These are phyloP conservation scores for Stygiomarasmius scandens DNA, from an alignment of 1,284 basidiomycete species.

Conservation along the genomic window DNA sequence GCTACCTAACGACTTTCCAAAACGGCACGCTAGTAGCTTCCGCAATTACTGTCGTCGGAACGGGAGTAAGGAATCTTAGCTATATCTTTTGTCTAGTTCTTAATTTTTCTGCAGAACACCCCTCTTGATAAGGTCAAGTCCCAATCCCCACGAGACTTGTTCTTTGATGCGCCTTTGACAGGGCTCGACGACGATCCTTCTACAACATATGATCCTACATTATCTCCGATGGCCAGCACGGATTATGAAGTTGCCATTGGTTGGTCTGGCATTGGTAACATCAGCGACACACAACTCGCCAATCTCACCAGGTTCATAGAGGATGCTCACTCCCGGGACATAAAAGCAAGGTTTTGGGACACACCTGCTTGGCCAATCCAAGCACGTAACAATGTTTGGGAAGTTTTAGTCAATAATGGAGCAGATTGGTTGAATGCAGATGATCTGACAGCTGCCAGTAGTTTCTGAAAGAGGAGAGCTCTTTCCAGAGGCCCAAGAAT, in stretches of 20 bases:
- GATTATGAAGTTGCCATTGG: slow-evolving; percentile 50
- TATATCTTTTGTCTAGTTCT: neutral
- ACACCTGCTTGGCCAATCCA: slow-evolving; percentile 52
- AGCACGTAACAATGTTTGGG: slow-evolving; percentile 48
- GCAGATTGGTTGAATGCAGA: slow-evolving; percentile 60
- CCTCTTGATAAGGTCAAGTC: slow-evolving; percentile 50
- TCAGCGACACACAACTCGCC: slow-evolving; percentile 40
- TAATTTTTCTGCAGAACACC: slow-evolving; percentile 36
- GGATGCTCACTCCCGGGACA: slow-evolving; percentile 48
- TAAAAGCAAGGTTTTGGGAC: slow-evolving; percentile 55
- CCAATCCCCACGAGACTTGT: slow-evolving; percentile 49
- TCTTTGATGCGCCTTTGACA: slow-evolving; percentile 56
- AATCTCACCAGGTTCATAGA: slow-evolving; percentile 38
- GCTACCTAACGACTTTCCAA: slow-evolving; percentile 49
- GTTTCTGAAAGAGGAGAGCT: slow-evolving; percentile 4
- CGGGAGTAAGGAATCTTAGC: slow-evolving; percentile 31
- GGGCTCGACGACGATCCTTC: slow-evolving; percentile 37
- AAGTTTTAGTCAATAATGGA: slow-evolving; percentile 42
- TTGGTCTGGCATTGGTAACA: slow-evolving; percentile 49
- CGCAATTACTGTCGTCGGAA: slow-evolving; percentile 51
- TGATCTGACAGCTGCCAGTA: slow-evolving; percentile 46
- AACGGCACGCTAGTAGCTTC: slow-evolving; percentile 41
- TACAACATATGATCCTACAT: slow-evolving; percentile 42
- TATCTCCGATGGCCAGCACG: slow-evolving; percentile 54
- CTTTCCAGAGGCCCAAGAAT: no score